Percentiles rank a stretch among this genome's conserved stretches.
Conservation (phyloP, 177 flowering plant genomes). For the Tripterygium wilfordii region DNA sequence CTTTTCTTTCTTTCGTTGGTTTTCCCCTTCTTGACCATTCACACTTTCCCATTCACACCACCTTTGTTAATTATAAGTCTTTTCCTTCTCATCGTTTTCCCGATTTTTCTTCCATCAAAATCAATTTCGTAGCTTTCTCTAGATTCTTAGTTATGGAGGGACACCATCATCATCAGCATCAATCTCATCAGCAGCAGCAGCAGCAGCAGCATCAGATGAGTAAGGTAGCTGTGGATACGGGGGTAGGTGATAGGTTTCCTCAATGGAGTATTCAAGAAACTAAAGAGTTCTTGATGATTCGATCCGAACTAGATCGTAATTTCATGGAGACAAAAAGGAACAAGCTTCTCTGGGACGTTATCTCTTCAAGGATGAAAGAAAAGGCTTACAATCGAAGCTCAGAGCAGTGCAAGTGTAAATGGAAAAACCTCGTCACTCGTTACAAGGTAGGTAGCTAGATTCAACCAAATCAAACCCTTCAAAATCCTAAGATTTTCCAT, state of each 20-base stretch:
- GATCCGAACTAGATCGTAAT: slow-evolving; percentile 72
- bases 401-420: slow-evolving; percentile 98
- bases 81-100: slow-evolving; percentile 5
- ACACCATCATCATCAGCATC: slow-evolving; percentile 18
- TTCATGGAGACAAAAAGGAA: slow-evolving; percentile 95
- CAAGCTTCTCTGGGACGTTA: slow-evolving; percentile 79
- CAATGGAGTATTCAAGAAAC: slow-evolving; percentile 91
- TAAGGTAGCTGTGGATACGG: slow-evolving; percentile 16
- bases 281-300: slow-evolving; percentile 58
- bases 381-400: slow-evolving; percentile 77
- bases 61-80: slow-evolving; percentile 13
- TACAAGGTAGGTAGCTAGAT: slow-evolving; percentile 64
- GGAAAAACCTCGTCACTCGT: slow-evolving; percentile 90
- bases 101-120: slow-evolving; percentile 3
- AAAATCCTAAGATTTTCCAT: too few species aligned
- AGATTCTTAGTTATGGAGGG: slow-evolving; percentile 38
- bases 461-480: too few species aligned
- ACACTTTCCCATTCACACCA: slow-evolving; percentile 27
- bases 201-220: slow-evolving; percentile 13
- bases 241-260: slow-evolving; percentile 77
- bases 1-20: not conserved
- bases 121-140: too few species aligned
- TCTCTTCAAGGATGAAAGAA: slow-evolving; percentile 67
- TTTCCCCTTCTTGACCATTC: slow-evolving; percentile 8
- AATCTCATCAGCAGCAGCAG: slow-evolving; percentile 13